Base-by-base conservation (phyloP, 2,329 filamentous ascomycete genomes). In the Parastagonospora avenae region DNA sequence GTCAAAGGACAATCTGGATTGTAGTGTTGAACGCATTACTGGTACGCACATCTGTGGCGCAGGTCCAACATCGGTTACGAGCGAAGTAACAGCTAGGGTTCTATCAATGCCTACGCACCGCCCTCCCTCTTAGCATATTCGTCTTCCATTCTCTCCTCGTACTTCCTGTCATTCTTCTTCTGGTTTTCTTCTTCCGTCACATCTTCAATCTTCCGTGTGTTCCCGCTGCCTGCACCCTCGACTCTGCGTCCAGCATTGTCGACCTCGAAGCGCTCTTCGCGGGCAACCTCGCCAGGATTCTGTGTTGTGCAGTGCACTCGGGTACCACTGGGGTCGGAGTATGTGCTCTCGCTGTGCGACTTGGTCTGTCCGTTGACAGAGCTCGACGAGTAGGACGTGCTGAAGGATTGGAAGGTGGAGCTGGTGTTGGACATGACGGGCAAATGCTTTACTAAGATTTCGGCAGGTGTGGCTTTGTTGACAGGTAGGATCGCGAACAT, bases 41-140 rank as follows among this genome's bases (percentile, higher is more conserved):
- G 19, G 19, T 24, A 24, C 19, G 19, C 19, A 24, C 19, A 24
- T 24, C 19, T 5, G 19, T 24, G 19, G 19, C 19, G 19, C 19
- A 24, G 19, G 5, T 24, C 19, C 19, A 24, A 24, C 19, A 24
- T 5, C 3, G 19, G 3, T 24, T 24, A 5, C 19, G 19, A 24
- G 19, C 5, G 19, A 24, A 5, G 5, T 24, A 24, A 3, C 19
- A 24, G 5, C 5, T 24, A 24, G 3, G 19, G 19, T 24, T 24
- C 19, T 5, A 24, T 24, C 5, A 24, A 24, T 24, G 19, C 19
- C 29, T 59, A 77, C 36, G 74, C 75, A 38, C 75, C 75, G 8
- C 75, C 74, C 57, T 77, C 74, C 27, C 74, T 62, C 70, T 77
- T 77, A 2, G 74, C 75, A 61, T 77, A 77, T 54, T 77, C 75